Percentiles rank a stretch among this genome's conserved stretches.
phyloP scores from a whole-genome alignment of 805 yeast genomes.

The Kuraishia piskuri region DNA sequence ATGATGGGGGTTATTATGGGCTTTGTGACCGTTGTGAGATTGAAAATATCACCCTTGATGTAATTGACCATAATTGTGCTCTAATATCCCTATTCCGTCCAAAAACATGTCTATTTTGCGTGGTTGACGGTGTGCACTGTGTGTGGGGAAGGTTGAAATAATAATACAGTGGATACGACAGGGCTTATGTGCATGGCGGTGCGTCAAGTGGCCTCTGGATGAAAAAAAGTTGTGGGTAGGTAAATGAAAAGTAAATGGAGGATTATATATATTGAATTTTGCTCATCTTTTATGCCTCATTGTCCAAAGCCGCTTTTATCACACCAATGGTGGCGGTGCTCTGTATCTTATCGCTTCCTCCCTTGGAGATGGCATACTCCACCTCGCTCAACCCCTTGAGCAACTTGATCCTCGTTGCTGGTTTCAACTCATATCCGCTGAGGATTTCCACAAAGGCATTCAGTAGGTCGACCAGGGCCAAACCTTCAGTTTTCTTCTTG shows the following conservation, averaged over 20 bases:
- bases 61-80: conserved; percentile 23
- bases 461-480: conserved; percentile 82
- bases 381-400: conserved; percentile 73
- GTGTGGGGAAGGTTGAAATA: too few relatives aligned
- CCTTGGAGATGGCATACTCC: conserved; percentile 85
- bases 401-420: conserved; percentile 52
- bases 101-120: too few relatives aligned
- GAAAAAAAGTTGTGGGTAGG: too few relatives aligned
- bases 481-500: conserved; percentile 65
- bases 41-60: conserved; percentile 51
- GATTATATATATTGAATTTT: too few relatives aligned
- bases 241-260: too few relatives aligned
- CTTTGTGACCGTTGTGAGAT: conserved; percentile 13
- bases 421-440: conserved; percentile 56
- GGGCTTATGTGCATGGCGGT: too few relatives aligned
- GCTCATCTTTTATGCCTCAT: conserved; percentile 21
- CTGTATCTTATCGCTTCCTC: conserved; percentile 88
- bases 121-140: too few relatives aligned
- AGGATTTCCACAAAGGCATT: conserved; percentile 68
- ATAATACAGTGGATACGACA: too few relatives aligned
- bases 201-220: too few relatives aligned
- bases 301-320: conserved; percentile 59
- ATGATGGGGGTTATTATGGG: conserved; percentile 27
- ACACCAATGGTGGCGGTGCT: conserved; percentile 86
- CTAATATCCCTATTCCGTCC: too few relatives aligned